Conservation (phyloP, 371 early-diverging fungal genomes). For the Circinella umbellata region DNA sequence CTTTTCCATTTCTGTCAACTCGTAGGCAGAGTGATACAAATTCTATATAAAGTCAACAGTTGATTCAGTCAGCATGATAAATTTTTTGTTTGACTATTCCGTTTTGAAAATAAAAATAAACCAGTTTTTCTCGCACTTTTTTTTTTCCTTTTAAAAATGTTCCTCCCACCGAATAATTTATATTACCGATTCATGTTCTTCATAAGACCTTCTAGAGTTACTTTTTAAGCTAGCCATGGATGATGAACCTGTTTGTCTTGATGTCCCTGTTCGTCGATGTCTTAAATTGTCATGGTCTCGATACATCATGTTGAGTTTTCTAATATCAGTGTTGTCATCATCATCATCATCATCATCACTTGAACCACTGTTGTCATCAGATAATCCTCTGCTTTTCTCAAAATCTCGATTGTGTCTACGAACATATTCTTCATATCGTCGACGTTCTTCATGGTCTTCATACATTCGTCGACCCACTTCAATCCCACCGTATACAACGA, state of each 20-base stretch:
- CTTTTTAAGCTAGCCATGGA: background rate
- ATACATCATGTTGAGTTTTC: background rate
- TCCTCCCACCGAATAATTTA: background rate
- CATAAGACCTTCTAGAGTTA: background rate
- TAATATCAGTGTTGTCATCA: background rate
- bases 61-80: background rate
- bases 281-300: constrained; percentile 1
- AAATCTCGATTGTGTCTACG: constrained; percentile 6
- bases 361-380: background rate
- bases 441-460: constrained; percentile 5
- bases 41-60: background rate
- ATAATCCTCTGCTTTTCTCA: background rate
- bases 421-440: constrained; percentile 2
- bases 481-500: constrained; percentile 9
- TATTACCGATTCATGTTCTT: background rate
- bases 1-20: constrained; percentile 29
- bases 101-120: background rate
- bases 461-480: background rate
- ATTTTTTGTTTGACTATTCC: background rate
- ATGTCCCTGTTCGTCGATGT: background rate
- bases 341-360: constrained; percentile 8
- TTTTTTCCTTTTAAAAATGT: background rate
- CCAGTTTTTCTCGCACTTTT: background rate
- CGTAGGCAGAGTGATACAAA: constrained; percentile 18
- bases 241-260: background rate